Conservation (phyloP, 805 yeast genomes). For the Saccharomyces mikatae region DNA sequence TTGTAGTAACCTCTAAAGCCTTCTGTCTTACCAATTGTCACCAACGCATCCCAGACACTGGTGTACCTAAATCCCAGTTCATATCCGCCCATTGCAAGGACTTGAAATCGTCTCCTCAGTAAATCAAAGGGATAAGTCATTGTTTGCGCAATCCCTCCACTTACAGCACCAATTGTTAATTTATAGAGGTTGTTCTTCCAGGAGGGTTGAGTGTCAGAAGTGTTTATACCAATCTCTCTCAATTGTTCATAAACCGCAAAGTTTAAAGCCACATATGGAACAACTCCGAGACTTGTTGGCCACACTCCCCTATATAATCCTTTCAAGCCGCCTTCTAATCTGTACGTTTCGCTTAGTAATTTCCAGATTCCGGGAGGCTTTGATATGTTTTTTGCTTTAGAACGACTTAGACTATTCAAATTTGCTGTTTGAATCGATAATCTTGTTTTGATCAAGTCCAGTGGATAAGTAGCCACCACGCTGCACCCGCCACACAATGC, state of each 20-base stretch:
- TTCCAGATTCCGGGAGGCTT: constrained; percentile 67
- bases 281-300: constrained; percentile 92
- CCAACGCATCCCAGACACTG: constrained; percentile 68
- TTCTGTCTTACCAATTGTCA: constrained; percentile 60
- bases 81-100: constrained; percentile 62
- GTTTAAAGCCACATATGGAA: constrained; percentile 90
- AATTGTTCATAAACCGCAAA: constrained; percentile 82
- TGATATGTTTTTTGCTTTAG: constrained; percentile 30
- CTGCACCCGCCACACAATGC: constrained; percentile 73
- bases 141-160: constrained; percentile 87
- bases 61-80: constrained; percentile 76
- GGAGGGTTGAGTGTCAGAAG: constrained; percentile 24
- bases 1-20: constrained; percentile 67
- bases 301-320: constrained; percentile 78
- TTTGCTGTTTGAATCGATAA: constrained; percentile 84
- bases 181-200: constrained; percentile 40
- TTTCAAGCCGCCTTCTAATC: constrained; percentile 69
- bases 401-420: constrained; percentile 34
- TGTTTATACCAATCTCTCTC: constrained; percentile 39
- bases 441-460: constrained; percentile 86
- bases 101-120: constrained; percentile 84
- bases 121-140: constrained; percentile 87
- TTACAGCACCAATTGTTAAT: constrained; percentile 69
- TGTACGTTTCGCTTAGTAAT: constrained; percentile 51
- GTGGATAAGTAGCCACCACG: constrained; percentile 80